Evolutionary conservation across 2,329 filamentous ascomycete species (phyloP).

Genomic region (Alternaria brassicae): DNA sequence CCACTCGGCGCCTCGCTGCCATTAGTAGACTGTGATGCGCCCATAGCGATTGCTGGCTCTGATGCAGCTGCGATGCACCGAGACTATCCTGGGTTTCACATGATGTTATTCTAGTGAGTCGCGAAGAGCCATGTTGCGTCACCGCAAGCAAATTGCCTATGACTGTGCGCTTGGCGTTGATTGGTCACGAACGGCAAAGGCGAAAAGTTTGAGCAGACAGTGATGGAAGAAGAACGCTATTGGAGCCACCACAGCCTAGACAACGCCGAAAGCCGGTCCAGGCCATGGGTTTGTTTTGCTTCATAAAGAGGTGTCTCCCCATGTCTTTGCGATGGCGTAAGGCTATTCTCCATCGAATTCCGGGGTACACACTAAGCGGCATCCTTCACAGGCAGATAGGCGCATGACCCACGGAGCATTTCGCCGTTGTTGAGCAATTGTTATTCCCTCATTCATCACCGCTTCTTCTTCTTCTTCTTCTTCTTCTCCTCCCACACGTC

Average conservation of each 20-base stretch:
- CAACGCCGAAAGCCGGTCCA: constrained; percentile 5
- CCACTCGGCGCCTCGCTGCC: constrained; percentile 29
- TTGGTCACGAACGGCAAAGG: constrained; percentile 21
- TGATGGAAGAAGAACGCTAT: constrained; percentile 17
- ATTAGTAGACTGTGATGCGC: constrained; percentile 55
- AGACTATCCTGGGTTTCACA: neutral
- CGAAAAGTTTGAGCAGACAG: constrained; percentile 18
- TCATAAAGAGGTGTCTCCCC: constrained; percentile 13
- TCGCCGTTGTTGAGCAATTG: constrained; percentile 8
- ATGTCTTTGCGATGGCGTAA: constrained; percentile 3
- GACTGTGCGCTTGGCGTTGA: constrained; percentile 22
- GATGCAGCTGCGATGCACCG: constrained; percentile 1
- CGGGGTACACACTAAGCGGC: constrained; percentile 13
- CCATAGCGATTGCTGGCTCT: constrained; percentile 46
- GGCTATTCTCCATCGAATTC: constrained; percentile 7
- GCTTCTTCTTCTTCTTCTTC: too few species aligned
- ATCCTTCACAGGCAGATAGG: constrained; percentile 3
- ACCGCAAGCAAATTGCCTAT: constrained; percentile 12
- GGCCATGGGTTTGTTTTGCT: constrained; percentile 1
- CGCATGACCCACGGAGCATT: constrained; percentile 16
- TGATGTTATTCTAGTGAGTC: constrained; percentile 7
- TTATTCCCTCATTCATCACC: neutral
- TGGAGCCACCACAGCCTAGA: constrained; percentile 5
- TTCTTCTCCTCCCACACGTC: neutral
- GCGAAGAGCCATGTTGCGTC: constrained; percentile 12